phyloP scores from a whole-genome alignment of 1,284 basidiomycete species.

The Pseudozyma sp. region DNA sequence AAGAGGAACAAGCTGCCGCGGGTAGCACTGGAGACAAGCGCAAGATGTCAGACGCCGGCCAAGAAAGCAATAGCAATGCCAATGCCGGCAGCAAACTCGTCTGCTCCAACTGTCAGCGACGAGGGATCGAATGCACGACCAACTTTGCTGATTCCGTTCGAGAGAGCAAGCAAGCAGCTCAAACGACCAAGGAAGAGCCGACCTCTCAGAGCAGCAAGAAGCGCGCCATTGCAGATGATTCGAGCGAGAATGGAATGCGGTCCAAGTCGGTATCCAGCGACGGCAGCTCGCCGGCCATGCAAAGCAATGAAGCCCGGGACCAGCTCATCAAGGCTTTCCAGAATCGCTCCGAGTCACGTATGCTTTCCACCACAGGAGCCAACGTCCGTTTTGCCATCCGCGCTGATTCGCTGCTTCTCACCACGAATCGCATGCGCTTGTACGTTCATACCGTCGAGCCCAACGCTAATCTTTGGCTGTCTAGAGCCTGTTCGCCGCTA shows the following conservation, averaged over 20 bases:
- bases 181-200: constrained; percentile 31
- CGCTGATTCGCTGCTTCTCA: constrained; percentile 50
- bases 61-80: constrained; percentile 4
- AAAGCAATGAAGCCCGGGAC: constrained; percentile 18
- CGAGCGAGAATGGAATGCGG: constrained; percentile 35
- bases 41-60: constrained; percentile 46
- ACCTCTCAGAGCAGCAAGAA: constrained; percentile 33
- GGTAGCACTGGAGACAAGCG: constrained; percentile 38
- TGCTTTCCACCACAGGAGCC: constrained; percentile 21
- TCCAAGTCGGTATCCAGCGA: constrained; percentile 42
- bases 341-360: constrained; percentile 32
- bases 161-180: constrained; percentile 44
- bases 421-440: constrained; percentile 49
- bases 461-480: constrained; percentile 49
- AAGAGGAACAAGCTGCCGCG: constrained; percentile 15
- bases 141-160: constrained; percentile 52
- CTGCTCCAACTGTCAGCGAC: constrained; percentile 53
- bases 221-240: constrained; percentile 34
- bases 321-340: constrained; percentile 36
- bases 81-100: constrained; percentile 24
- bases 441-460: constrained; percentile 54
- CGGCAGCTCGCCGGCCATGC: constrained; percentile 20
- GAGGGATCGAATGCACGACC: constrained; percentile 54
- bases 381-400: constrained; percentile 44
- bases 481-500: constrained; percentile 46